phyloP scores from a whole-genome alignment of 2,329 filamentous ascomycete species.

The Coleophoma cylindrospora region DNA sequence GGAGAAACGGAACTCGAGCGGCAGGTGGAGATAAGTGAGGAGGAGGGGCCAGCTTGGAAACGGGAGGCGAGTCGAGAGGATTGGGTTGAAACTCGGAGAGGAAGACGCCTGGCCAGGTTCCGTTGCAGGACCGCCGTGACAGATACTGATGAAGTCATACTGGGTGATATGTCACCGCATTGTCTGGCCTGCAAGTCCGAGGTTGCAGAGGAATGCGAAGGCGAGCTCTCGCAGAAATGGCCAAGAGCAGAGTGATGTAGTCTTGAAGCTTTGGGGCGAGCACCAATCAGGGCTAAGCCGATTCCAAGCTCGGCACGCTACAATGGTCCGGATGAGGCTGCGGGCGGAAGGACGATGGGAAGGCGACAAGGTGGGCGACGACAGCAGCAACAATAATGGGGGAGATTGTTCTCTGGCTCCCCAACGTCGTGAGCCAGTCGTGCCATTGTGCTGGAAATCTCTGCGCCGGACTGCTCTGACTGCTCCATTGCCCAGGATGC shows the following conservation, averaged over 20 bases:
- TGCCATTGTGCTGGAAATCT: no score
- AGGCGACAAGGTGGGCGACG: no score
- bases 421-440: no score
- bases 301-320: background rate
- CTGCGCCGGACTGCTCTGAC: no score
- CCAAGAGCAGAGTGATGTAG: background rate
- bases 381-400: no score
- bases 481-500: no score
- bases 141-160: slow-evolving; percentile 22
- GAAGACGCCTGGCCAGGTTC: slow-evolving; percentile 13
- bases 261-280: background rate
- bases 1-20: slow-evolving; percentile 12
- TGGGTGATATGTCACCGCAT: slow-evolving; percentile 19
- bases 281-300: background rate
- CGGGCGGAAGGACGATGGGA: no score
- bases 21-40: slow-evolving; percentile 2
- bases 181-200: slow-evolving; percentile 8
- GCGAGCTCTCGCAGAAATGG: background rate
- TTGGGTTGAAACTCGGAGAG: slow-evolving; percentile 9
- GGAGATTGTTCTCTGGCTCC: no score
- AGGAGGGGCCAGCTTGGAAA: slow-evolving; percentile 11
- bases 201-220: background rate
- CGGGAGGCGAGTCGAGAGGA: slow-evolving; percentile 10
- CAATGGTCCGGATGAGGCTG: no score
- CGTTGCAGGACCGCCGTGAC: slow-evolving; percentile 19